These are phyloP conservation scores for Aspergillus fischeri DNA, from an alignment of 2,329 filamentous ascomycete species.

Conservation along the genomic window DNA sequence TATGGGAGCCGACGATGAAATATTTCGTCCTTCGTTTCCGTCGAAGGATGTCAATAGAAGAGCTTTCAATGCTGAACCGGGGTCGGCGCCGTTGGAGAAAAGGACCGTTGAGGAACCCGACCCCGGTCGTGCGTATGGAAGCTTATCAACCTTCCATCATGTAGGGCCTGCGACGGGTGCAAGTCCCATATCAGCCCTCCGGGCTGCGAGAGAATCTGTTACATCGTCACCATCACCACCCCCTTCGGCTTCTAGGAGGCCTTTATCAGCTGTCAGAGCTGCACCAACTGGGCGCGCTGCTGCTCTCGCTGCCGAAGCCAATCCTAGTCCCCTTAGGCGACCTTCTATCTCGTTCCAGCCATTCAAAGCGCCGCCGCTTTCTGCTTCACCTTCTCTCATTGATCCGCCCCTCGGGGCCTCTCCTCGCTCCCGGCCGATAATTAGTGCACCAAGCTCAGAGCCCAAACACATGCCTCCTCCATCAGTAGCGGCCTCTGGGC, in stretches of 20 bases:
- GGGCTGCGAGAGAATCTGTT: slow-evolving; percentile 58
- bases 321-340: slow-evolving; percentile 56
- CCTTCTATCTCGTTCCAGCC: slow-evolving; percentile 88
- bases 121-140: slow-evolving; percentile 78
- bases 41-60: slow-evolving; percentile 43
- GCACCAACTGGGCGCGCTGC: slow-evolving; percentile 30
- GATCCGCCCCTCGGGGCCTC: slow-evolving; percentile 49
- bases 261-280: slow-evolving; percentile 37
- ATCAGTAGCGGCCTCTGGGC: slow-evolving; percentile 33
- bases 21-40: slow-evolving; percentile 74
- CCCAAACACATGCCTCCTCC: slow-evolving; percentile 37
- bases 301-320: slow-evolving; percentile 44
- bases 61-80: slow-evolving; percentile 51
- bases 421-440: slow-evolving; percentile 45
- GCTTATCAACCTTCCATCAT: slow-evolving; percentile 78
- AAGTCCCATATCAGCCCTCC: slow-evolving; percentile 79
- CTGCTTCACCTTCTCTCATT: slow-evolving; percentile 69
- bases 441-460: slow-evolving; percentile 39
- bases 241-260: slow-evolving; percentile 48
- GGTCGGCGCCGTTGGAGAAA: slow-evolving; percentile 68
- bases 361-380: slow-evolving; percentile 95
- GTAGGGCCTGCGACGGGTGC: slow-evolving; percentile 72
- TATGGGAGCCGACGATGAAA: slow-evolving; percentile 83
- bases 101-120: slow-evolving; percentile 51
- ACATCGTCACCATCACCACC: slow-evolving; percentile 48